Percentiles rank a stretch among this genome's conserved stretches.
These are phyloP conservation scores for Beverwykella pulmonaria DNA, from an alignment of 495 filamentous ascomycete species.

Conservation along the genomic window DNA sequence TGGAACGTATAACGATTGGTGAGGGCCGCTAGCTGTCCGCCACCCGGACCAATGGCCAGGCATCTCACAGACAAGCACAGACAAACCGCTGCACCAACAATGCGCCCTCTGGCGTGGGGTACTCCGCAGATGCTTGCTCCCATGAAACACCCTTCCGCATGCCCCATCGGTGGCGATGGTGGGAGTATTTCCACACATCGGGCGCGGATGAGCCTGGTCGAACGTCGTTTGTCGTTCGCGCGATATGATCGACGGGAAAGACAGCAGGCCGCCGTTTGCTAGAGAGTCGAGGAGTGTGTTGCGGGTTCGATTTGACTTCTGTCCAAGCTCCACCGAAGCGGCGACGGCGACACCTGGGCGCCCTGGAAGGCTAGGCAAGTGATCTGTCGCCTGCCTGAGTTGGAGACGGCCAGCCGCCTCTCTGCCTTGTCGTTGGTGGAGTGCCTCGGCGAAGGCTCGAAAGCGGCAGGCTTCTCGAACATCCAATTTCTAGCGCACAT, in stretches of 20 bases:
- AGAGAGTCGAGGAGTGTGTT: neutral
- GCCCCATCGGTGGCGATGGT: constrained; percentile 9
- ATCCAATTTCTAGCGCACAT: constrained; percentile 6
- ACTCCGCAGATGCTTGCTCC: constrained; percentile 17
- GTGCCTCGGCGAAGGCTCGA: neutral
- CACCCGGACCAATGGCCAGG: constrained; percentile 1
- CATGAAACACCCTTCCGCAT: constrained; percentile 5
- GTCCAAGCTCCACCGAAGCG: neutral
- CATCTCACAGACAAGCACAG: neutral
- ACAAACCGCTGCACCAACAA: neutral
- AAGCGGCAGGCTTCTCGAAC: constrained; percentile 19
- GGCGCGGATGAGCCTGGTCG: neutral
- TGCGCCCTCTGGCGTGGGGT: constrained; percentile 20
- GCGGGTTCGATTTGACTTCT: constrained; percentile 6
- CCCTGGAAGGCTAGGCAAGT: neutral
- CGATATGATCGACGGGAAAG: too few relatives aligned
- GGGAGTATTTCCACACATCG: neutral
- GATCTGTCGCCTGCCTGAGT: neutral
- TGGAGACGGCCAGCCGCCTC: neutral
- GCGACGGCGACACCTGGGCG: neutral
- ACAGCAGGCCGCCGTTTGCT: too few relatives aligned
- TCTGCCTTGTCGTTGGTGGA: neutral
- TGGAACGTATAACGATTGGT: constrained; percentile 7
- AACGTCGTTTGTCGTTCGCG: neutral
- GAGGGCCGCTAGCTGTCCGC: neutral